Evolutionary conservation across 2,329 filamentous ascomycete genomes (phyloP).

Genomic region (Mollisia scopiformis): DNA sequence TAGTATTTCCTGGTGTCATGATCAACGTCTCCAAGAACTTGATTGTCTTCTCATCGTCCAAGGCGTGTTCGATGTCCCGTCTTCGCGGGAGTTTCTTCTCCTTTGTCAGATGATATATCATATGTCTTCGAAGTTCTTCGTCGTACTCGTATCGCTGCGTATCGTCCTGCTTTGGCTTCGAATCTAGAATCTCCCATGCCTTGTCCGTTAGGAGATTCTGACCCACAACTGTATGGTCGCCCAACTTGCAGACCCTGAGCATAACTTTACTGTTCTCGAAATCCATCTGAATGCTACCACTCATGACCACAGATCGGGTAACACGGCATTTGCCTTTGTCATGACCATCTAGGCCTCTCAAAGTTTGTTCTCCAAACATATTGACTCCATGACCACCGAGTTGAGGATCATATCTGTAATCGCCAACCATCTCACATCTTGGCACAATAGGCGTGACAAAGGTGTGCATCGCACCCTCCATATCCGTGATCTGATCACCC

Average conservation of each 20-base stretch:
- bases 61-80: conserved; percentile 2
- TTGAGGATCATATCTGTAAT: conserved; percentile 23
- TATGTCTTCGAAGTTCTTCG: conserved; percentile 20
- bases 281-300: conserved; percentile 31
- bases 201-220: conserved; percentile 7
- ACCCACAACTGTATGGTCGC: conserved; percentile 11
- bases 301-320: conserved; percentile 28
- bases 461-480: conserved; percentile 33
- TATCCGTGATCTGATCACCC: conserved; percentile 28
- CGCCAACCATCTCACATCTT: conserved; percentile 28
- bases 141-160: conserved; percentile 24
- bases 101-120: conserved; percentile 28
- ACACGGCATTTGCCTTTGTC: neutral
- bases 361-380: conserved; percentile 7
- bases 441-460: conserved; percentile 30
- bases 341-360: neutral
- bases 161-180: conserved; percentile 24
- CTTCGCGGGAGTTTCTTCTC: conserved; percentile 15
- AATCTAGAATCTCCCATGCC: conserved; percentile 17
- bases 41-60: conserved; percentile 12
- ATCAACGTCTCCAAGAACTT: conserved; percentile 18
- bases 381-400: conserved; percentile 21
- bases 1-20: neutral
- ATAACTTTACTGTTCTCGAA: conserved; percentile 31
- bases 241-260: conserved; percentile 26